Evolutionary conservation across 78 protist species (phyloP), one percentile per base, ranked within the genome.

Genomic region (Abeoforma whisleri): DNA sequence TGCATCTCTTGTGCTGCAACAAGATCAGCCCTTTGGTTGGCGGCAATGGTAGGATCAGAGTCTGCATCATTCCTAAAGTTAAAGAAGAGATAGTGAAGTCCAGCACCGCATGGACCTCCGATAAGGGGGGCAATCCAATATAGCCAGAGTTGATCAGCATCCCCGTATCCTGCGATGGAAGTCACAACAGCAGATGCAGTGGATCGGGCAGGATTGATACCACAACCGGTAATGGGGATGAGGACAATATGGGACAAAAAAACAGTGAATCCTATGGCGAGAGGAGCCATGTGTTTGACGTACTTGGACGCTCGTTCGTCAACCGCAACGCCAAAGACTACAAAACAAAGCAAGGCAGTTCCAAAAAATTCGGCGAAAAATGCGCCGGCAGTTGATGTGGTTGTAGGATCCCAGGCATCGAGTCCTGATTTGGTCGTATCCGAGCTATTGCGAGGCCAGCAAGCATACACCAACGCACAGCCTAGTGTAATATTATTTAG

Each of bases 151-250:
- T 68, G 39, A 68, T 28, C 28, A 28, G 39, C 28, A 68, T 68
- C 70, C n/a, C n/a, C n/a, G n/a, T n/a, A n/a, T n/a, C n/a, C n/a
- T n/a, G n/a, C n/a, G n/a, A n/a, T n/a, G 70, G 28, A 28, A 68
- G 39, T 68, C 28, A 68, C 70, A 81, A 57, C 84, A 8, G 84
- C 79, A 1, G 84, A 32, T 32, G 80, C 84, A 48, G 68, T 31
- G 74, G 48, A 28, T 38, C 84, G 84, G 32, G 84, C 85, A 12
- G 87, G 87, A 80, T 84, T 84, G 87, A 84, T 84, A 38, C 80
- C 76, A 70, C 87, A 84, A 1, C 39, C 39, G 1, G 76, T 71
- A 8, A 84, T 12, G 30, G 87, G 87, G 25, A 84, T 84, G 72
- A 70, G n/a, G 2, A 84, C 82, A 68, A 84, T 22, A 68, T 84